Percentiles rank a stretch among this genome's conserved stretches.
Evolutionary conservation across 2,329 filamentous ascomycete species (phyloP).

Genomic region (Coniochaeta sp.): DNA sequence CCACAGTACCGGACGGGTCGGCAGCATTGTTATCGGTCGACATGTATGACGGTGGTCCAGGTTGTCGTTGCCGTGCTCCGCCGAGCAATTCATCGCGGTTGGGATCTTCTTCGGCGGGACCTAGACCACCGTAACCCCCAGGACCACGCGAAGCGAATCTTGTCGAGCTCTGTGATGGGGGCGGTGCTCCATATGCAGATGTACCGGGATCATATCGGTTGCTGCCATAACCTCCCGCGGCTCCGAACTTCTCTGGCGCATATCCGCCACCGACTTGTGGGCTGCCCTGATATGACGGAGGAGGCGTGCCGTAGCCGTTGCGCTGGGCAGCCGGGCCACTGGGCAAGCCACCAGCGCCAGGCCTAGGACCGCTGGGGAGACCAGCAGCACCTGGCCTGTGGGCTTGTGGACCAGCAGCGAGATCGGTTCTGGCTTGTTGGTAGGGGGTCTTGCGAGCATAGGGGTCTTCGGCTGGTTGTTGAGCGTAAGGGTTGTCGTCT

Average conservation of each 20-base stretch:
- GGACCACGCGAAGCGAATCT: conserved; percentile 26
- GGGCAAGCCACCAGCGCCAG: conserved; percentile 25
- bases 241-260: conserved; percentile 46
- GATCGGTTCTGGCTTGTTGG: conserved; percentile 32
- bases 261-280: conserved; percentile 34
- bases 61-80: conserved; percentile 36
- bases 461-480: conserved; percentile 41
- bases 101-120: conserved; percentile 37
- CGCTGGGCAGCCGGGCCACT: conserved; percentile 18
- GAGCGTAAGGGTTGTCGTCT: conserved; percentile 51
- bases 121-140: conserved; percentile 56
- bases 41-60: conserved; percentile 4
- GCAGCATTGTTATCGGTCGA: not conserved
- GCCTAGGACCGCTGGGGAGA: conserved; percentile 28
- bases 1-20: not conserved
- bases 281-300: conserved; percentile 23
- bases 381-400: conserved; percentile 22
- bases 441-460: conserved; percentile 44
- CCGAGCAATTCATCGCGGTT: conserved; percentile 58
- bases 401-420: conserved; percentile 19
- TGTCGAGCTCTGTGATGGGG: too few species aligned
- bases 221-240: conserved; percentile 41
- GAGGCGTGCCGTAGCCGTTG: conserved; percentile 6
- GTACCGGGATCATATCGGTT: conserved; percentile 42
- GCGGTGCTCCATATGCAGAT: conserved; percentile 14